phyloP scores from a whole-genome alignment of 257 asterid species.

The Solanum piurae region DNA sequence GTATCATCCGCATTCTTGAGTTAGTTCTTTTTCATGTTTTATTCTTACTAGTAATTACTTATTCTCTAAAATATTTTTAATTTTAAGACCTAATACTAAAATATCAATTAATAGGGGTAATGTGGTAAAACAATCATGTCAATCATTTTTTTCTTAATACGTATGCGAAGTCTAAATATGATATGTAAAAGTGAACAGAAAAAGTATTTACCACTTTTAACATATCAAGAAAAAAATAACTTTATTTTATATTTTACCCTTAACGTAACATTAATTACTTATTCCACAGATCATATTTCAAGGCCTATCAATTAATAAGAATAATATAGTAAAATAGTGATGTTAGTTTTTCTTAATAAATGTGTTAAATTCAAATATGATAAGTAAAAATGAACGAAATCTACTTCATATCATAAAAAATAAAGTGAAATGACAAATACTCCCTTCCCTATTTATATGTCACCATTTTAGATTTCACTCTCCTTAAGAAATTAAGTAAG shows the following conservation, averaged over 20 bases:
- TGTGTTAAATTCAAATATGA: not conserved
- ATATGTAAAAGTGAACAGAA: too few species aligned
- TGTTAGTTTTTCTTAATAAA: not conserved
- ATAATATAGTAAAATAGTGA: not conserved
- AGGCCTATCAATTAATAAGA: not conserved
- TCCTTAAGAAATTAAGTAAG: too few species aligned
- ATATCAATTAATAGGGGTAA: too few species aligned
- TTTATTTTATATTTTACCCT: not conserved
- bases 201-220: not conserved
- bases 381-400: too few species aligned
- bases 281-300: not conserved
- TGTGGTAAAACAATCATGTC: not conserved
- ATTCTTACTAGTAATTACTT: too few species aligned
- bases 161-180: accelerated
- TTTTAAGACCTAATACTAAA: too few species aligned
- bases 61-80: too few species aligned
- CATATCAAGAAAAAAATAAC: too few species aligned
- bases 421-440: not conserved
- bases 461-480: not conserved
- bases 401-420: not conserved
- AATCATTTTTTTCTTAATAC: accelerated
- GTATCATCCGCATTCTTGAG: too few species aligned
- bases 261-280: not conserved
- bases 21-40: too few species aligned
- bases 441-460: not conserved